phyloP scores from a whole-genome alignment of 2,329 filamentous ascomycete genomes.

The Cordyceps sp. region DNA sequence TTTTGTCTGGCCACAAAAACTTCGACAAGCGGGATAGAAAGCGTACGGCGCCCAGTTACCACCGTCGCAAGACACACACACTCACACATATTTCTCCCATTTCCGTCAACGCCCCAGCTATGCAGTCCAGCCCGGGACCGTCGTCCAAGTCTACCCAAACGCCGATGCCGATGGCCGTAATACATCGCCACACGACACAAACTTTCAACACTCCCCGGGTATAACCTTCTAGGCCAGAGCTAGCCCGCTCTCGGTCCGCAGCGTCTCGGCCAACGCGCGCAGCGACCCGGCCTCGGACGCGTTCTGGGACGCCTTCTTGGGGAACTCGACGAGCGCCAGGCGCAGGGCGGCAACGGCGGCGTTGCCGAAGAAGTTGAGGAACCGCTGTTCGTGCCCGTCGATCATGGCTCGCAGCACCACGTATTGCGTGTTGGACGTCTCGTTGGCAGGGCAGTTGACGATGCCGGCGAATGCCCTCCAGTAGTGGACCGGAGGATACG shows the following conservation, averaged over 20 bases:
- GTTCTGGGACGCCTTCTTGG: constrained; percentile 30
- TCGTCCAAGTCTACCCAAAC: too few relatives aligned
- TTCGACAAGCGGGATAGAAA: too few relatives aligned
- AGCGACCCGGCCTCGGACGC: constrained; percentile 34
- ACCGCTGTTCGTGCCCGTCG: constrained; percentile 54
- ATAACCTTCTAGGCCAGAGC: constrained; percentile 18
- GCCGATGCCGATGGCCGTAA: too few relatives aligned
- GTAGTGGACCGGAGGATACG: constrained; percentile 63
- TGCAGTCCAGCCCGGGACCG: constrained; percentile 3
- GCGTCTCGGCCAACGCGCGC: constrained; percentile 33
- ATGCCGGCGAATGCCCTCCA: constrained; percentile 68
- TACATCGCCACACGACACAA: too few relatives aligned
- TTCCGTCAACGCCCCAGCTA: constrained; percentile 1
- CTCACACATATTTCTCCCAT: background rate
- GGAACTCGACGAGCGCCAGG: constrained; percentile 59
- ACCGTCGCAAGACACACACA: background rate
- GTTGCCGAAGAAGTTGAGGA: constrained; percentile 68
- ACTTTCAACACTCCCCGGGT: background rate
- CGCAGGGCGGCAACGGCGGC: constrained; percentile 56
- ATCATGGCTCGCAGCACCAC: constrained; percentile 57
- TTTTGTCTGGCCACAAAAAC: too few relatives aligned
- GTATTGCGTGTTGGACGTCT: constrained; percentile 59
- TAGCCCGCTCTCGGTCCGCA: constrained; percentile 33
- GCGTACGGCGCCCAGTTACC: too few relatives aligned
- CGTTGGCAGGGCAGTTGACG: constrained; percentile 51